Conservation (phyloP, 2,329 filamentous ascomycete species). For the Aspergillus brunneoviolaceus region DNA sequence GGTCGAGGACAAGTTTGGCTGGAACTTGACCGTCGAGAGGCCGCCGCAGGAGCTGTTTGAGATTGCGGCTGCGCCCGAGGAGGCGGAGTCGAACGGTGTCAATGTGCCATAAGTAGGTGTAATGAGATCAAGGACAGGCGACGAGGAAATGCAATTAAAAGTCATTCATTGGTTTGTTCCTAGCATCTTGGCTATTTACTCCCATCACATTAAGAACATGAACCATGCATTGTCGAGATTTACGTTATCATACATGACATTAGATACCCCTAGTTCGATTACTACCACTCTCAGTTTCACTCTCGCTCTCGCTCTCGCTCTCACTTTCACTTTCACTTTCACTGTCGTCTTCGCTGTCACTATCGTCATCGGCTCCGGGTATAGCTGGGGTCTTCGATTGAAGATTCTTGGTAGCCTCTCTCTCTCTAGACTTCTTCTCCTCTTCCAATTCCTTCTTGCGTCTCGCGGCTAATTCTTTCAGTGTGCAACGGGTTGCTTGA, state of each 20-base stretch:
- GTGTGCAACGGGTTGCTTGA: neutral
- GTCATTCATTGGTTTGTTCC: neutral
- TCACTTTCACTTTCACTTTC: constrained; percentile 15
- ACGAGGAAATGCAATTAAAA: constrained; percentile 2
- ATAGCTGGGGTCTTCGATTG: neutral
- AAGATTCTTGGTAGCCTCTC: neutral
- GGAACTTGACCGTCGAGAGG: constrained; percentile 54
- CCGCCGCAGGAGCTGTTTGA: constrained; percentile 30
- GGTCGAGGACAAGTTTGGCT: constrained; percentile 72
- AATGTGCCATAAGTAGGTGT: constrained; percentile 27
- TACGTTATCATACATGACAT: neutral
- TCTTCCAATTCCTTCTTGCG: constrained; percentile 13
- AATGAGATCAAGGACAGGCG: neutral
- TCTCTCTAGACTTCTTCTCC: constrained; percentile 2
- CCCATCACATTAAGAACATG: neutral
- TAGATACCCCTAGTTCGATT: neutral
- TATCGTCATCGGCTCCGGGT: constrained; percentile 15
- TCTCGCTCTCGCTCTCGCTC: constrained; percentile 15
- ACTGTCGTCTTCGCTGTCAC: constrained; percentile 14
- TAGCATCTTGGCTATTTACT: neutral
- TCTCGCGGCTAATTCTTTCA: constrained; percentile 7
- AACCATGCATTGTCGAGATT: neutral
- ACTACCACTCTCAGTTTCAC: neutral
- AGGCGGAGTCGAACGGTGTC: constrained; percentile 21
- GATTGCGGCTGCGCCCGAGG: constrained; percentile 24